Base-by-base conservation (phyloP, 1,284 basidiomycete species). In the Fomitopsis schrenkii region DNA sequence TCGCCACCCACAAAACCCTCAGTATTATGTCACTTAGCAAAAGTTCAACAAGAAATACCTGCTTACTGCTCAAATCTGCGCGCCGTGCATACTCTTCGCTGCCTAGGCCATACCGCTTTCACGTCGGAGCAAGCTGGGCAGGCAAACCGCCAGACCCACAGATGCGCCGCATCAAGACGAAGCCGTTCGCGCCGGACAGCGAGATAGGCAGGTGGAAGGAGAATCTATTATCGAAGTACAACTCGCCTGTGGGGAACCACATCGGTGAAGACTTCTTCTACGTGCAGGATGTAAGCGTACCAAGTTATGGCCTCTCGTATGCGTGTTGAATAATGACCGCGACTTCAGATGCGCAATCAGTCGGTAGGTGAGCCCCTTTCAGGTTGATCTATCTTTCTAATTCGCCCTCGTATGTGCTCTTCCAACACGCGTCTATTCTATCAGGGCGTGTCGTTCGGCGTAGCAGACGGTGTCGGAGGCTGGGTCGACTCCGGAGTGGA, bases 231-330 rank as follows among this genome's bases (percentile, higher is more conserved):
- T 74, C 77, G 41, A 77, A 76, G 66, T 78, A 75, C 42, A 86
- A 80, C 69, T 73, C 70, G 53, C 74, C 74, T 57, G 63, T 63
- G 7, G 82, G 77, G 61, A 77, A 67, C 57, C 79, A 85, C 59
- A 80, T 88, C 7, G 89, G 90, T 28, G 90, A 94, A 69, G 91
- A 93, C 71, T 93, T 93, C 73, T 90, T 90, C 71, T 93, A 84
- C 67, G 79, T 91, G 2, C 86, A 91, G 76, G 76, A 89, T 75
- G 90, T 88, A 67, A 68, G 86, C 76, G 52, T 8, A 45, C 22
- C 17, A 59, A 22, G 55, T 26, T 48, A 52, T 62, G 57, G 59
- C 36, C 36, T 58, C 35, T 61, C 22, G 41, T 38, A 45, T 19
- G 9, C n/a, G 28, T 40, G 26, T 14, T 57, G 33, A 46, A 12